Conservation (phyloP, 345 rosid species). For the Brassica rapa region DNA sequence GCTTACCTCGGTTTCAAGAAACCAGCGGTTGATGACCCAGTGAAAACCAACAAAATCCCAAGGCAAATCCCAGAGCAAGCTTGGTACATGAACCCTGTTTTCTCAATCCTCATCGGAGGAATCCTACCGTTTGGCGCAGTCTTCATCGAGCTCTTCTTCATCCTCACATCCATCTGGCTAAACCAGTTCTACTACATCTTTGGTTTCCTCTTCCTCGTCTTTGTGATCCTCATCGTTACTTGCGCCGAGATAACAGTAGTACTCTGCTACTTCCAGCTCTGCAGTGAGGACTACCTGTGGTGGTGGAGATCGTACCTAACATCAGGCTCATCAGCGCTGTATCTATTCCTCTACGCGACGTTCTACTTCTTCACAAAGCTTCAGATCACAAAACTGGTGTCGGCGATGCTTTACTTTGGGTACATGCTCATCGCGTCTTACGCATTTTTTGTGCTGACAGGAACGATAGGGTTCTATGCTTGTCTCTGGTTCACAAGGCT, state of each 20-base stretch:
- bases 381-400: conserved; percentile 73
- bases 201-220: conserved; percentile 63
- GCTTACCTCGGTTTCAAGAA: too few species aligned
- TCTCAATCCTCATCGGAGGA: conserved; percentile 78
- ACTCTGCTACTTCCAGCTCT: conserved; percentile 84
- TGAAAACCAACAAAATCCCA: too few species aligned
- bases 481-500: conserved; percentile 50
- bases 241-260: conserved; percentile 77
- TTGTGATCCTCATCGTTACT: conserved; percentile 65
- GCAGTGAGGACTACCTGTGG: conserved; percentile 88
- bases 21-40: too few species aligned
- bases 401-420: conserved; percentile 13
- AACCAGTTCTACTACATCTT: too few species aligned
- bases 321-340: conserved; percentile 77
- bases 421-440: too few species aligned
- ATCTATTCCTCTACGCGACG: conserved; percentile 75
- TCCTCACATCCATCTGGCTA: too few species aligned
- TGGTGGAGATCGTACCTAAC: conserved; percentile 94
- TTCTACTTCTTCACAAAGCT: conserved; percentile 94
- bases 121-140: conserved; percentile 48
- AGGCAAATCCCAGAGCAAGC: too few species aligned
- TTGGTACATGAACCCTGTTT: conserved; percentile 82
- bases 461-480: too few species aligned
- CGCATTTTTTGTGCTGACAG: too few species aligned
- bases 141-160: too few species aligned